Conservation (phyloP, 202 grass and related monocot species). For the Schoenoplectus tabernaemontani region DNA sequence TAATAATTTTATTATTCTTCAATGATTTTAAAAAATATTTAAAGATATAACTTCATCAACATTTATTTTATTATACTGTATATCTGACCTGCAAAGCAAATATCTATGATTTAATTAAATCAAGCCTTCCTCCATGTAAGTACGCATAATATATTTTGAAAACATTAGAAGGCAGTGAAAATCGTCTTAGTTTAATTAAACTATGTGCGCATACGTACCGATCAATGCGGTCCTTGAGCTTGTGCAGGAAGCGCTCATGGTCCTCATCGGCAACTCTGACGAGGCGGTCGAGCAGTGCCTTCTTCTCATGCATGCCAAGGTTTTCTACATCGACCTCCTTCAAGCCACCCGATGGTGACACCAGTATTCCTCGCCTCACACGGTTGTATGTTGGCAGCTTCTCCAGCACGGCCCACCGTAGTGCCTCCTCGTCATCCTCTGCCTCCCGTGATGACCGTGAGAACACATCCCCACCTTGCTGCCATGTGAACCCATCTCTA, state of each 20-base stretch:
- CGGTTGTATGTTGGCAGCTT: slow-evolving; percentile 36
- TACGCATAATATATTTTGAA: background rate
- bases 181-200: background rate
- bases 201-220: background rate
- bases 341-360: background rate
- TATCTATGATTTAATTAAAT: no score
- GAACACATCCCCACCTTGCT: background rate
- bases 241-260: slow-evolving; percentile 32
- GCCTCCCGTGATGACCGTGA: slow-evolving; percentile 17
- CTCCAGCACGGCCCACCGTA: slow-evolving; percentile 32
- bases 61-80: background rate
- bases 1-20: background rate
- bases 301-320: slow-evolving; percentile 23
- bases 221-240: slow-evolving; percentile 36
- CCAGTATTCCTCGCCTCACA: slow-evolving; percentile 19
- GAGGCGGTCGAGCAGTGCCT: slow-evolving; percentile 28
- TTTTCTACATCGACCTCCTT: slow-evolving; percentile 25
- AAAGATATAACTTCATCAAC: background rate
- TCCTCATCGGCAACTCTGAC: slow-evolving; percentile 32
- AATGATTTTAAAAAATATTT: background rate
- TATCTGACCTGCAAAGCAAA: background rate
- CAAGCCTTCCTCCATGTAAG: background rate
- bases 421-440: slow-evolving; percentile 36
- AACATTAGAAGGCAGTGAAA: background rate
- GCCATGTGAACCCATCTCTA: background rate